These are phyloP conservation scores for Eustoma russellianum DNA, from an alignment of 257 asterid genomes.

Conservation along the genomic window DNA sequence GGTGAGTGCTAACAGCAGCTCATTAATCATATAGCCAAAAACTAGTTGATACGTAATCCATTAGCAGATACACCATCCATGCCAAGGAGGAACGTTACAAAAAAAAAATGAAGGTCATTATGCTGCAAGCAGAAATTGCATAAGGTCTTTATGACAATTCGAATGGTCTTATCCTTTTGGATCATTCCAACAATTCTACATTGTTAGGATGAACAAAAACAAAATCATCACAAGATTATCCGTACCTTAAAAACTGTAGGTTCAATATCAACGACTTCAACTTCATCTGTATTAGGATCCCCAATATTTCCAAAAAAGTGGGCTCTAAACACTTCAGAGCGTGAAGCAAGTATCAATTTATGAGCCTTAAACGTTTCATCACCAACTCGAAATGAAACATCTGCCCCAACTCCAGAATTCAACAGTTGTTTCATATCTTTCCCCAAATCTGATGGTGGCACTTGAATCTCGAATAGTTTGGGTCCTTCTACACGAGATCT, in stretches of 20 bases:
- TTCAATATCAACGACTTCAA: slow-evolving; percentile 73
- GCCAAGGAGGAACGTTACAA: no score
- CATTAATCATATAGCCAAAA: no score
- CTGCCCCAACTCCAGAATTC: slow-evolving; percentile 64
- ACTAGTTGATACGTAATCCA: no score
- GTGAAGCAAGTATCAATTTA: slow-evolving; percentile 83
- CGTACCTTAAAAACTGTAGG: slow-evolving; percentile 75
- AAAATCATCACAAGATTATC: neutral
- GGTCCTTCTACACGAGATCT: slow-evolving; percentile 88
- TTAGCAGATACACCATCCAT: no score
- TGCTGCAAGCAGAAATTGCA: no score
- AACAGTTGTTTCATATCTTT: slow-evolving; percentile 54
- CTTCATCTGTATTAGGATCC: slow-evolving; percentile 46
- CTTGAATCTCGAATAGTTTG: slow-evolving; percentile 36
- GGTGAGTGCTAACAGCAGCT: no score
- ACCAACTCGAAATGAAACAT: slow-evolving; percentile 63
- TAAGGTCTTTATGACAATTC: no score
- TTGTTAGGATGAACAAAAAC: neutral
- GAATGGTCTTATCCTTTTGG: no score
- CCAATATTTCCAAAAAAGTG: slow-evolving; percentile 85
- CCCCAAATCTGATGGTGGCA: slow-evolving; percentile 87
- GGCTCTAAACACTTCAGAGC: slow-evolving; percentile 92
- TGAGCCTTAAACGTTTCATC: slow-evolving; percentile 81
- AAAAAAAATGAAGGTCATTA: no score
- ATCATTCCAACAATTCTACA: no score